Base-by-base conservation (phyloP, 2,329 filamentous ascomycete genomes). In the Pseudocercospora ulei region DNA sequence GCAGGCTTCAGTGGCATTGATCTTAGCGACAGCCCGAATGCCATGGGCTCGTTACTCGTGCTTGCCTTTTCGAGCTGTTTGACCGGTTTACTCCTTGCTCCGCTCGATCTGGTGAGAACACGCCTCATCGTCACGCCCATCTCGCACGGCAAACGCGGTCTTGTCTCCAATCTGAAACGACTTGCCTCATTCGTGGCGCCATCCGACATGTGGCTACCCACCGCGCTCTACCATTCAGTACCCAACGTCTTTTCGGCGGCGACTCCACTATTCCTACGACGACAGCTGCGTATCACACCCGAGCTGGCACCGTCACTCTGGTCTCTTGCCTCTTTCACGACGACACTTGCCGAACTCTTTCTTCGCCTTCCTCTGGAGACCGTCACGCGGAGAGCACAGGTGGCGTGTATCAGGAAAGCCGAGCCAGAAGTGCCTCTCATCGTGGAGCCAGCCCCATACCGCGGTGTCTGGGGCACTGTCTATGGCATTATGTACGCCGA, bases 331-430 rank as follows among this genome's bases (percentile, higher is more conserved):
- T 83, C 83, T 37, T 94, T 96, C 63, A 69, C 83, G 50, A 77
- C 83, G 8, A 86, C 83, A 2, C 78, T 79, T 0, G 70, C 77
- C 2, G 87, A 93, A 33, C 73, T 96, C 19, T 82, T 90, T 53
- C 63, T 94, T 50, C 87, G 88, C 56, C 75, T 96, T 7, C 90
- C 90, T 0, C 69, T 96, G 3, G 90, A 98, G 63, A 96, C 88
- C 0, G 82, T 94, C 9, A 72, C 96, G 5, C 79, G 90, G 31
- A 76, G 90, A 43, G 88, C 84, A 3, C 90, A 98, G 62, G 80
- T 90, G 43, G 33, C 49, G 5, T 43, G 41, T 5, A 34, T 57
- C n/a, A 52, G 44, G 28, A 46, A 54, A 1, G 47, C 52, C 4
- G 50, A 61, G 8, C 50, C 49, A 48, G 62, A 62, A 36, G 52